Percentiles rank a stretch among this genome's conserved stretches.
phyloP scores from a whole-genome alignment of 2,329 filamentous ascomycete genomes.

The Calonectria pauciramosa region DNA sequence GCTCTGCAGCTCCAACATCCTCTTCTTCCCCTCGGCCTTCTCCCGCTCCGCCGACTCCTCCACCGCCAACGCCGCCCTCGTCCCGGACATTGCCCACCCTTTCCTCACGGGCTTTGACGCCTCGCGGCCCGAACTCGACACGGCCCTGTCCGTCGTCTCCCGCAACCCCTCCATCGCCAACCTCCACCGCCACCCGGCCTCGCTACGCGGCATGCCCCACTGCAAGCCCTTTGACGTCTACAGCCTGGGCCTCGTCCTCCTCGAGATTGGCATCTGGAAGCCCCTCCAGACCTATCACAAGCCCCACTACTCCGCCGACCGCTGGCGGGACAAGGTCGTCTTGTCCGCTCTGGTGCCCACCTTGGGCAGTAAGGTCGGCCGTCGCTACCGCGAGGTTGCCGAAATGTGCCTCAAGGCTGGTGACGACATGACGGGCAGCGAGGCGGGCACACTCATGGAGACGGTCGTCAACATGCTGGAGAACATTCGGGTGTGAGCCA shows the following conservation, averaged over 20 bases:
- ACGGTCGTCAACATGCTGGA: constrained; percentile 57
- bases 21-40: constrained; percentile 64
- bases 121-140: constrained; percentile 64
- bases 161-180: constrained; percentile 58
- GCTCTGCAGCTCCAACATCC: constrained; percentile 65
- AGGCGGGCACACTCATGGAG: constrained; percentile 58
- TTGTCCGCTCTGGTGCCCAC: constrained; percentile 56
- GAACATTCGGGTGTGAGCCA: constrained; percentile 49
- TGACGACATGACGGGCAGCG: constrained; percentile 53
- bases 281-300: constrained; percentile 57
- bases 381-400: constrained; percentile 56
- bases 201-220: constrained; percentile 57
- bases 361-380: constrained; percentile 57
- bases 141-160: constrained; percentile 62
- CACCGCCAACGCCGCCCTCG: constrained; percentile 51
- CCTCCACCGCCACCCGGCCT: constrained; percentile 62
- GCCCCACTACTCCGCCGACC: constrained; percentile 56
- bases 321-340: constrained; percentile 59
- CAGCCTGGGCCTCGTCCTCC: constrained; percentile 63
- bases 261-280: constrained; percentile 66
- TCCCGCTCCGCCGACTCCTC: constrained; percentile 50
- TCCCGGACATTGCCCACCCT: constrained; percentile 58
- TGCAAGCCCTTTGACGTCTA: constrained; percentile 67
- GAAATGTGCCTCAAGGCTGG: constrained; percentile 55
- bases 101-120: constrained; percentile 69